These are phyloP conservation scores for Raphanus raphanistrum DNA, from an alignment of 345 rosid genomes.

Conservation along the genomic window DNA sequence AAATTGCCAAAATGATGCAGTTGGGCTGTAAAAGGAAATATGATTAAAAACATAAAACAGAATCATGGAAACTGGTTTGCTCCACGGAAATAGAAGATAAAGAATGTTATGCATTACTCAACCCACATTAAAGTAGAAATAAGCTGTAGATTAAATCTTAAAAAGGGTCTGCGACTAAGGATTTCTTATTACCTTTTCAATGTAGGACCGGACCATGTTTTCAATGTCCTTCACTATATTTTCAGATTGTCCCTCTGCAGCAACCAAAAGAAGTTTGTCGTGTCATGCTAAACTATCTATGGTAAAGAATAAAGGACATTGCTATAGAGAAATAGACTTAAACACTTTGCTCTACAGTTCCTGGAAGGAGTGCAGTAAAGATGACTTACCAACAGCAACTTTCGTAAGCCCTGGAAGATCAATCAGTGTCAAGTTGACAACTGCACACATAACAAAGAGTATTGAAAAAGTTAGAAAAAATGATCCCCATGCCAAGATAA, in stretches of 20 bases:
- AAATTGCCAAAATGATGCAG: conserved; percentile 92
- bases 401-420: conserved; percentile 99
- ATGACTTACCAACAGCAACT: conserved; percentile 91
- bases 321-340: conserved; percentile 10
- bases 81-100: neutral
- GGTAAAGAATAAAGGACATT: conserved; percentile 13
- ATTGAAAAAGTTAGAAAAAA: no score
- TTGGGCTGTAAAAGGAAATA: conserved; percentile 68
- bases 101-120: neutral
- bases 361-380: neutral
- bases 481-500: no score
- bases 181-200: conserved; percentile 76
- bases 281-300: neutral
- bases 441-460: conserved; percentile 49
- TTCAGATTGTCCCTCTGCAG: conserved; percentile 96
- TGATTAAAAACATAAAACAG: conserved; percentile 20
- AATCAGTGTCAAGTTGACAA: conserved; percentile 92
- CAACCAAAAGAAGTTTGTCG: conserved; percentile 20
- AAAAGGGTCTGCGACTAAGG: conserved; percentile 5
- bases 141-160: neutral
- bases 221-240: conserved; percentile 93
- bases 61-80: conserved; percentile 10
- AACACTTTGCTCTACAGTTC: conserved; percentile 11
- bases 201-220: conserved; percentile 94
- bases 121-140: conserved; percentile 13